Percentiles rank a stretch among this genome's conserved stretches.
Evolutionary conservation across 495 filamentous ascomycete species (phyloP).

Genomic region (Patellaria atrata): DNA sequence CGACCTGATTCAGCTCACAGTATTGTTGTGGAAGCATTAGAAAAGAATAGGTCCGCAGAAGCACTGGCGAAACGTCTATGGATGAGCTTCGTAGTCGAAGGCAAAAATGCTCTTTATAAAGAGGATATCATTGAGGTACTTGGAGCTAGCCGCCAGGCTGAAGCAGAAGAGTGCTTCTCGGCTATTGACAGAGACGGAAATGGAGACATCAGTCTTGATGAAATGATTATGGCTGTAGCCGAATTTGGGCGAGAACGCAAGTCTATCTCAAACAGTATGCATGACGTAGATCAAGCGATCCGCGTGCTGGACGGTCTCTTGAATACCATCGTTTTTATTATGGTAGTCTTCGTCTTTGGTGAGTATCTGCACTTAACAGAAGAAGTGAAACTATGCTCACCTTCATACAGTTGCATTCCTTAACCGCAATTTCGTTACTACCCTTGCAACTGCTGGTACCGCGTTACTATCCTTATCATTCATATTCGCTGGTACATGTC

Average conservation of each 20-base stretch:
- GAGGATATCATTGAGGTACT: slow-evolving; percentile 85
- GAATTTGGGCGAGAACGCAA: slow-evolving; percentile 73
- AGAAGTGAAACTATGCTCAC: slow-evolving; percentile 15
- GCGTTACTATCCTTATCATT: slow-evolving; percentile 86
- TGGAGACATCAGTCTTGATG: slow-evolving; percentile 84
- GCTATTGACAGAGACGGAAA: slow-evolving; percentile 77
- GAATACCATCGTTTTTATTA: slow-evolving; percentile 58
- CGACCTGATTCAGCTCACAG: slow-evolving; percentile 81
- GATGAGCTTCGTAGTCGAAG: slow-evolving; percentile 96
- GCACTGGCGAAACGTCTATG: slow-evolving; percentile 83
- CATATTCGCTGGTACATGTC: slow-evolving; percentile 77
- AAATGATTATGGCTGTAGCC: slow-evolving; percentile 80
- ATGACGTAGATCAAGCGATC: slow-evolving; percentile 93
- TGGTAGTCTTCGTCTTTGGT: slow-evolving; percentile 76
- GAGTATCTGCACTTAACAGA: slow-evolving; percentile 22
- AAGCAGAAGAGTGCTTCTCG: slow-evolving; percentile 71
- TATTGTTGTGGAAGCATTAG: slow-evolving; percentile 74
- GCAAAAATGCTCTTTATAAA: slow-evolving; percentile 56
- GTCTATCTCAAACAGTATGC: slow-evolving; percentile 79
- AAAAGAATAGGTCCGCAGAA: slow-evolving; percentile 67
- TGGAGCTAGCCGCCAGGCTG: slow-evolving; percentile 49
- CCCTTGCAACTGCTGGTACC: slow-evolving; percentile 89
- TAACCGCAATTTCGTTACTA: slow-evolving; percentile 68
- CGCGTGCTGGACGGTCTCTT: slow-evolving; percentile 77
- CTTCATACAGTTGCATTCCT: slow-evolving; percentile 53